These are phyloP conservation scores for Aspergillus udagawae DNA, from an alignment of 2,329 filamentous ascomycete genomes.

Conservation along the genomic window DNA sequence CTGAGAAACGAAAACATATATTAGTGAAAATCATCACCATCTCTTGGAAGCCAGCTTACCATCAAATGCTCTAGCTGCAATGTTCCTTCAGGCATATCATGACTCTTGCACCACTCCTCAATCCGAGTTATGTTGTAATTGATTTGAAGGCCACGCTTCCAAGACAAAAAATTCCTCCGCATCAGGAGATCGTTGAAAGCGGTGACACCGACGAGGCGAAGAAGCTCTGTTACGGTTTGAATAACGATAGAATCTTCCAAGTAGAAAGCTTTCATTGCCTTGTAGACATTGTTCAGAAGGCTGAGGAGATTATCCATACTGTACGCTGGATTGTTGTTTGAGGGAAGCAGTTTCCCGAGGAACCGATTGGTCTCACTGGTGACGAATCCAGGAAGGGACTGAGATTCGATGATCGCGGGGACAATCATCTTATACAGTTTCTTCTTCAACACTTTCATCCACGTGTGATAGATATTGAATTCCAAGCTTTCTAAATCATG, in stretches of 20 bases:
- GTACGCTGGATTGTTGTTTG: constrained; percentile 87
- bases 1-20: constrained; percentile 37
- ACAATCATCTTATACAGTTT: constrained; percentile 99
- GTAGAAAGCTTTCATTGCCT: constrained; percentile 98
- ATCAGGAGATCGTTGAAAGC: constrained; percentile 98
- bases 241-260: constrained; percentile 94
- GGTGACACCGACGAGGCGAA: constrained; percentile 90
- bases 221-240: constrained; percentile 89
- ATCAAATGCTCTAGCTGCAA: constrained; percentile 97
- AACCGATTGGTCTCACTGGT: constrained; percentile 98
- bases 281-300: constrained; percentile 93
- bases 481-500: constrained; percentile 96
- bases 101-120: constrained; percentile 99
- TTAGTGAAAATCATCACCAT: constrained; percentile 7
- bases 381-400: constrained; percentile 95
- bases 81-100: constrained; percentile 98
- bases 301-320: constrained; percentile 99
- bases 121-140: constrained; percentile 99
- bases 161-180: constrained; percentile 96
- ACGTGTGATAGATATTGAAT: constrained; percentile 99
- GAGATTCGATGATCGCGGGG: constrained; percentile 96
- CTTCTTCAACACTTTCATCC: constrained; percentile 99
- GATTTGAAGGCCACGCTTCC: constrained; percentile 98
- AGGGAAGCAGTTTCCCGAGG: constrained; percentile 90
- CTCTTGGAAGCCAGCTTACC: constrained; percentile 49